Base-by-base conservation (phyloP, 192 early-diverging fungal species). In the Haplosporangium gracile region DNA sequence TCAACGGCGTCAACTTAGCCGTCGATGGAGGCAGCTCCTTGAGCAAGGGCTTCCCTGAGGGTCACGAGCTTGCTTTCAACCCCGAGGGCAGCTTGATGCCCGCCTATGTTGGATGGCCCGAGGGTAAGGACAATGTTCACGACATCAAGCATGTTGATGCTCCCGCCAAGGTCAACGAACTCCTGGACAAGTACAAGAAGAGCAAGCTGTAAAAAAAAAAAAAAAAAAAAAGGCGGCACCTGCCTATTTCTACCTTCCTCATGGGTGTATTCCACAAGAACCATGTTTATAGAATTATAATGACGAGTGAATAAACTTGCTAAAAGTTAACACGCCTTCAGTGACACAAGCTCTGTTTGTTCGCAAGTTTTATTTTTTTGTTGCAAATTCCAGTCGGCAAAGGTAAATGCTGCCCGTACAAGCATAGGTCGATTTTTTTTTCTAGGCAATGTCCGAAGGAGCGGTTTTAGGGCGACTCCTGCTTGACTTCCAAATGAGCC, bases 1-100 rank as follows among this genome's bases (percentile, higher is more conserved):
- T 92, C 29, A 91, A 82, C 22, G 91, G 91, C 8, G 77, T 88
- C 22, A 86, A 86, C 53, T 29, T 86, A 75, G 84, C 84, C 10
- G 84, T 86, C 16, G 84, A 86, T 60, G 84, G 84, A 68, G 84
- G 84, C 11, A 86, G 84, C 51, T 86, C 84, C 16, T 40, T 86
- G 29, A 86, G 84, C 84, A 86, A 86, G 40, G 84, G 84, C 18
- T 86, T 86, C 72, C 84, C 84, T 29, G 84, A 86, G 71, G 84
- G 84, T 11, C 53, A 86, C 39, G 84, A 86, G 49, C 22, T 86
- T 36, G 84, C 77, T 2, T 86, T 86, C 69, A 86, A 86, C 43
- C 53, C 84, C 39, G 84, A 86, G 18, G 84, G 84, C 24, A 86
- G 84, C 57, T 51, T 86, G 49, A 78, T 86, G 70, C 84, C 84